A percentile compares a stretch with the other conserved stretches of the same genome.
phyloP scores from a whole-genome alignment of 495 filamentous ascomycete species.

The Xylaria longipes region DNA sequence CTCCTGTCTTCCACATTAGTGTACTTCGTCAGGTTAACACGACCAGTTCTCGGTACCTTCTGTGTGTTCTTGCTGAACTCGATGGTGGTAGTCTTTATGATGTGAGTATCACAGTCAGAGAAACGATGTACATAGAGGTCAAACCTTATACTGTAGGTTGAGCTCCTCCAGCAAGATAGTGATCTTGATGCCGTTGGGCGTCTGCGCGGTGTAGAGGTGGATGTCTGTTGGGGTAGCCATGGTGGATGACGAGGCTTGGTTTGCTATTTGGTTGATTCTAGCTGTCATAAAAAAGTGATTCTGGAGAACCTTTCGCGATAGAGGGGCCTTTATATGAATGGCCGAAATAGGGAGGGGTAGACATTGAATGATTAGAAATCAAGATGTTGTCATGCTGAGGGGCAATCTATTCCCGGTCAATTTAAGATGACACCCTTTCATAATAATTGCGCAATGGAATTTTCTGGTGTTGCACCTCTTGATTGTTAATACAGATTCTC shows the following conservation, averaged over 20 bases:
- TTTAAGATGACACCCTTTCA: neutral
- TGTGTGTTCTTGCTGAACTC: conserved; percentile 75
- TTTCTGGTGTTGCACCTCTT: neutral
- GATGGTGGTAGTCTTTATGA: conserved; percentile 63
- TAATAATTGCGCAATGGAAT: neutral
- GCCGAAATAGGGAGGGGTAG: neutral
- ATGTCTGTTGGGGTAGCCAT: conserved; percentile 44
- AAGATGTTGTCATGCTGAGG: conserved; percentile 23
- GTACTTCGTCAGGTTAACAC: conserved; percentile 46
- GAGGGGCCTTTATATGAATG: conserved; percentile 23
- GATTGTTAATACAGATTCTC: conserved; percentile 10
- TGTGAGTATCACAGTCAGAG: conserved; percentile 25
- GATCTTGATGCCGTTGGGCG: conserved; percentile 81
- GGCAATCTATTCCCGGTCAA: neutral
- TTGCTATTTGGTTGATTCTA: conserved; percentile 32
- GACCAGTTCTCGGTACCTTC: conserved; percentile 51
- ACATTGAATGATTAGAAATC: conserved; percentile 32
- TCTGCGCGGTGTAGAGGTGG: conserved; percentile 63
- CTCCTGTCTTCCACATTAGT: conserved; percentile 38
- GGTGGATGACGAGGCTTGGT: conserved; percentile 19
- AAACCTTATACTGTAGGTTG: conserved; percentile 67
- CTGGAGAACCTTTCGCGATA: neutral
- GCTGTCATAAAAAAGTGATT: conserved; percentile 27
- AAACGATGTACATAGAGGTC: conserved; percentile 36
- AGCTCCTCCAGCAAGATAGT: conserved; percentile 92